A percentile compares a stretch with the other conserved stretches of the same genome.
phyloP scores from a whole-genome alignment of 805 yeast genomes.

The Candida dajiaensis region DNA sequence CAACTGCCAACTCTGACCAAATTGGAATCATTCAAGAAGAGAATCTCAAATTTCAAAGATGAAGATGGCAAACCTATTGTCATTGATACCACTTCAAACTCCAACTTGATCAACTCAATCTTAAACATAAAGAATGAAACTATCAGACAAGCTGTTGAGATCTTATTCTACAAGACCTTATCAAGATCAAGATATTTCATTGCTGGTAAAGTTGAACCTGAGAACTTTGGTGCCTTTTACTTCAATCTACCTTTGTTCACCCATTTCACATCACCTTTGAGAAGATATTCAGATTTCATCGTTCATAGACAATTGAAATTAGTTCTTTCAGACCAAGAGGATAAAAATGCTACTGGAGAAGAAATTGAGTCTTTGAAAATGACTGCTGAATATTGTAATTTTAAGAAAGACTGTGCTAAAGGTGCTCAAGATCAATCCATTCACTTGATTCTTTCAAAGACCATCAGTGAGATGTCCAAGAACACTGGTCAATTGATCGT shows the following conservation, averaged over 20 bases:
- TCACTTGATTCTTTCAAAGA: conserved; percentile 78
- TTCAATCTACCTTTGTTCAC: conserved; percentile 82
- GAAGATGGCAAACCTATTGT: conserved; percentile 17
- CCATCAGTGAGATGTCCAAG: conserved; percentile 66
- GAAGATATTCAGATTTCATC: conserved; percentile 86
- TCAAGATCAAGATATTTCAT: conserved; percentile 80
- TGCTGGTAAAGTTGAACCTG: conserved; percentile 83
- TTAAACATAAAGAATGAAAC: conserved; percentile 54
- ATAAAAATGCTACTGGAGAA: conserved; percentile 36
- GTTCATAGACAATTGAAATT: conserved; percentile 89
- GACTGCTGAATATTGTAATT: conserved; percentile 87
- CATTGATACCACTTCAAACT: conserved; percentile 69
- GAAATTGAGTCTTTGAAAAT: conserved; percentile 70
- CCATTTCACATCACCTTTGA: conserved; percentile 87
- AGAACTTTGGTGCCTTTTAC: conserved; percentile 71
- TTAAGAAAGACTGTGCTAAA: conserved; percentile 90
- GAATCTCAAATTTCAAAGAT: conserved; percentile 59
- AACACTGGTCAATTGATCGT: conserved; percentile 77
- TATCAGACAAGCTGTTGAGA: conserved; percentile 68
- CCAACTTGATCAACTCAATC: conserved; percentile 66
- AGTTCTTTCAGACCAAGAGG: conserved; percentile 34
- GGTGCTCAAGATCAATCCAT: conserved; percentile 93
- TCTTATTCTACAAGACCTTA: conserved; percentile 75
- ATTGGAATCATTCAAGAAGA: conserved; percentile 70
- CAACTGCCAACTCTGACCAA: conserved; percentile 77